Conservation (phyloP, 1,284 basidiomycete species). For the Garcileccinum viscosum region DNA sequence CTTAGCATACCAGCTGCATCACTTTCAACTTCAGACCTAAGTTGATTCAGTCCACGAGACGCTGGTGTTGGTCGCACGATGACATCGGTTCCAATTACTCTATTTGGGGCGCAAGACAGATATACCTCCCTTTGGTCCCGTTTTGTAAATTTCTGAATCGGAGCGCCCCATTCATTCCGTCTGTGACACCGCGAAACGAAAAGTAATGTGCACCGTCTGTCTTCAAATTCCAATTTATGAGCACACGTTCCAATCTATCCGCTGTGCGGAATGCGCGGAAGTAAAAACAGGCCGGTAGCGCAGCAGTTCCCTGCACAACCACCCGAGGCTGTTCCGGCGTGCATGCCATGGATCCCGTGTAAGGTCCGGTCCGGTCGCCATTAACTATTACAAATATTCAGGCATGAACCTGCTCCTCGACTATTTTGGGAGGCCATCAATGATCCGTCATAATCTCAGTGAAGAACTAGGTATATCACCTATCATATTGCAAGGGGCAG, state of each 20-base stretch:
- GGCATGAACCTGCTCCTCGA: slow-evolving; percentile 16
- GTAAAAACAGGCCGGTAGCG: background rate
- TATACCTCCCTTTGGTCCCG: background rate
- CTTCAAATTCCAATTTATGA: background rate
- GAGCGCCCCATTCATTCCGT: background rate
- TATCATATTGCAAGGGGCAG: background rate
- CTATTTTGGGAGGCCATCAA: background rate
- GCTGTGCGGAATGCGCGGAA: background rate
- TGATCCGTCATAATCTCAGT: background rate
- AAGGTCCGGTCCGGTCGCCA: slow-evolving; percentile 3
- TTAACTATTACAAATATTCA: slow-evolving; percentile 9
- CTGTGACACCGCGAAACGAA: background rate
- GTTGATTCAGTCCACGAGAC: background rate
- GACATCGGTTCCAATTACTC: background rate
- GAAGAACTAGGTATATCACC: background rate
- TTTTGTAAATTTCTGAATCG: background rate
- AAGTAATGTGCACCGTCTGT: background rate
- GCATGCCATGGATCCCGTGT: background rate
- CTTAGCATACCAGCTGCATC: background rate
- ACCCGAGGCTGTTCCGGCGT: background rate
- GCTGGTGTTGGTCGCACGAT: background rate
- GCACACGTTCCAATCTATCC: background rate
- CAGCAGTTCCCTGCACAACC: background rate
- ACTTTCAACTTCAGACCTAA: background rate
- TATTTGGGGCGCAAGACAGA: background rate